Percentiles rank a stretch among this genome's conserved stretches.
phyloP scores from a whole-genome alignment of 108 stramenopile genomes.

The Skeletonema menzelii region DNA sequence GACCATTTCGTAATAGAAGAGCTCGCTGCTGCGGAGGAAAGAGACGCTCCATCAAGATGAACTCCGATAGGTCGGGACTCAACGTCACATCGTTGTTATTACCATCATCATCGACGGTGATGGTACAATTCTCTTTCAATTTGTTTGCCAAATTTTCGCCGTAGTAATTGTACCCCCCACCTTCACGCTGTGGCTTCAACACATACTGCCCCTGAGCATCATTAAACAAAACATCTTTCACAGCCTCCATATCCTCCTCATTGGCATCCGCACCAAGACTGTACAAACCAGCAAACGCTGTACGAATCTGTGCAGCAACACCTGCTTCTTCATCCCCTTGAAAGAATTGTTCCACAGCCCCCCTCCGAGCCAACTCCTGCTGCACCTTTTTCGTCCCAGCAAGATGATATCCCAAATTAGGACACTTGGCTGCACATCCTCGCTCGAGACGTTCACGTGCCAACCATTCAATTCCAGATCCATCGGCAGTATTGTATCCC shows the following conservation, averaged over 20 bases:
- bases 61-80: constrained; percentile 58
- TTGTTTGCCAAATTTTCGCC: constrained; percentile 75
- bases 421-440: constrained; percentile 91
- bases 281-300: constrained; percentile 82
- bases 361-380: constrained; percentile 89
- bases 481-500: constrained; percentile 49
- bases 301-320: constrained; percentile 53
- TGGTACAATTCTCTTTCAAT: constrained; percentile 48
- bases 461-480: constrained; percentile 82
- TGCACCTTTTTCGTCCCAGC: constrained; percentile 99
- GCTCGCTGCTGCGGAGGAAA: constrained; percentile 80
- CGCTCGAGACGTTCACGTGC: constrained; percentile 83
- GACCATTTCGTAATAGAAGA: constrained; percentile 68
- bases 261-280: constrained; percentile 76
- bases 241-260: constrained; percentile 66
- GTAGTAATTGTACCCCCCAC: constrained; percentile 98
- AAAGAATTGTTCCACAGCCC: constrained; percentile 87
- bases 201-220: constrained; percentile 80
- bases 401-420: constrained; percentile 92
- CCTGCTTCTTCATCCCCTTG: constrained; percentile 43
- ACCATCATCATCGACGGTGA: constrained; percentile 16
- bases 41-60: constrained; percentile 88
- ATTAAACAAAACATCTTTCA: constrained; percentile 59
- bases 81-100: constrained; percentile 22
- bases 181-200: constrained; percentile 98